These are phyloP conservation scores for Thelephora aurantiotincta DNA, from an alignment of 768 basidiomycete species.

Conservation along the genomic window DNA sequence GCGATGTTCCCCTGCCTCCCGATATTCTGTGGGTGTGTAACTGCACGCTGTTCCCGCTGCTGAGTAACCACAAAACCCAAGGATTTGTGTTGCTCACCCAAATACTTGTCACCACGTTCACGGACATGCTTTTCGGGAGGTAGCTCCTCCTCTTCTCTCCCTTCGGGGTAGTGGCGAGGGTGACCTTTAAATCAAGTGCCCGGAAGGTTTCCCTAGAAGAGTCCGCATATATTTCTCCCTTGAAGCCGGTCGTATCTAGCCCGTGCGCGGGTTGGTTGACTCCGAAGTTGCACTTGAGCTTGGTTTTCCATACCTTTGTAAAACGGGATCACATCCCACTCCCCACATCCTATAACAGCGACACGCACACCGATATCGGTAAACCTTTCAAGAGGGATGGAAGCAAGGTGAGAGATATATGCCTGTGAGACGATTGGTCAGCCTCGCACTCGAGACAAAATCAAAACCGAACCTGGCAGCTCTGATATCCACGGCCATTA, in stretches of 20 bases:
- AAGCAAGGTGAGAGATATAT: conserved; percentile 33
- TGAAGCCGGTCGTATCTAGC: conserved; percentile 30
- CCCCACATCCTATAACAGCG: conserved; percentile 47
- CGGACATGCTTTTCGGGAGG: conserved; percentile 13
- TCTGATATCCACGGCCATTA: conserved; percentile 11
- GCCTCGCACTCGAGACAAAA: too few species aligned
- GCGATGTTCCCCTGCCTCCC: conserved; percentile 48
- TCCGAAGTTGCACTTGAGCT: too few species aligned
- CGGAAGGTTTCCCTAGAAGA: conserved; percentile 44
- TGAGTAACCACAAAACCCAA: too few species aligned
- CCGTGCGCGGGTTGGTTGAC: background rate
- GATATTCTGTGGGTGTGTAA: conserved; percentile 29
- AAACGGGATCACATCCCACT: conserved; percentile 22
- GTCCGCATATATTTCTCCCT: conserved; percentile 46
- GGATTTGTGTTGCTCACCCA: conserved; percentile 15
- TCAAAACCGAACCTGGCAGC: conserved; percentile 24
- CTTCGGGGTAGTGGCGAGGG: conserved; percentile 27
- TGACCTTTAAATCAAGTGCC: conserved; percentile 43
- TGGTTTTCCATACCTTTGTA: conserved; percentile 27
- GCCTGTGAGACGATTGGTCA: conserved; percentile 15
- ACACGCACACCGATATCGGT: conserved; percentile 25
- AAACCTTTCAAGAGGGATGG: conserved; percentile 26
- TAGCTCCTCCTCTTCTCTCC: conserved; percentile 33
- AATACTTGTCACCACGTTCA: background rate
- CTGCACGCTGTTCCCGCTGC: background rate